phyloP scores from a whole-genome alignment of 116 monocot species.

The Thalassia testudinum region DNA sequence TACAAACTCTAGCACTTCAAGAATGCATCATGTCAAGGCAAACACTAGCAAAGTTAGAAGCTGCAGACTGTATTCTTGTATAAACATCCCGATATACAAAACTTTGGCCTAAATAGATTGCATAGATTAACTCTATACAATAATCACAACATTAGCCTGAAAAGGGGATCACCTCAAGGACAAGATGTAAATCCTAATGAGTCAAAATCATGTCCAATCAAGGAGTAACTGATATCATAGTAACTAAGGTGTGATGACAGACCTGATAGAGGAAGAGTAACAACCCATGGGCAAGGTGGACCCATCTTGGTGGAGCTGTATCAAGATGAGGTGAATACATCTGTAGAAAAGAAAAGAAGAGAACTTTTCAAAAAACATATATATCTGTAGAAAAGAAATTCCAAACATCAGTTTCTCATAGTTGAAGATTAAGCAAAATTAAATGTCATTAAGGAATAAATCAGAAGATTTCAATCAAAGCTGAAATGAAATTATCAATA shows the following conservation, averaged over 20 bases:
- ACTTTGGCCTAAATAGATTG: neutral
- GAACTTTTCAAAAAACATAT: no score
- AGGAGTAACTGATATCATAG: neutral
- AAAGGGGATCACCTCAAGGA: neutral
- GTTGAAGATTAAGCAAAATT: no score
- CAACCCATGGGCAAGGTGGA: slow-evolving; percentile 89
- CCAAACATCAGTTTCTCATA: no score
- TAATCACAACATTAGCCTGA: neutral
- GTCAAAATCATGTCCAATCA: neutral
- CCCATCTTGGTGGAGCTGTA: slow-evolving; percentile 91
- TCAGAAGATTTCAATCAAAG: no score
- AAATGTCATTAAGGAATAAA: no score
- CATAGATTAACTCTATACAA: neutral
- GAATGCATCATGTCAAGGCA: no score
- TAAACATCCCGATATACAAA: neutral
- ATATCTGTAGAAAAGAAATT: no score
- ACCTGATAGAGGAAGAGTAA: slow-evolving; percentile 99
- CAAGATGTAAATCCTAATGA: neutral
- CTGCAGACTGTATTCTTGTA: no score
- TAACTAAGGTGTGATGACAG: no score
- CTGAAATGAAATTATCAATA: no score
- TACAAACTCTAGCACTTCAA: no score
- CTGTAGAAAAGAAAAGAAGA: slow-evolving; percentile 26
- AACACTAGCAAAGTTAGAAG: no score
- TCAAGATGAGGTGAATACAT: slow-evolving; percentile 85